Evolutionary conservation across 2,329 filamentous ascomycete genomes (phyloP), one percentile per base, ranked within the genome.

Genomic region (Calcarisporium arbuscula): DNA sequence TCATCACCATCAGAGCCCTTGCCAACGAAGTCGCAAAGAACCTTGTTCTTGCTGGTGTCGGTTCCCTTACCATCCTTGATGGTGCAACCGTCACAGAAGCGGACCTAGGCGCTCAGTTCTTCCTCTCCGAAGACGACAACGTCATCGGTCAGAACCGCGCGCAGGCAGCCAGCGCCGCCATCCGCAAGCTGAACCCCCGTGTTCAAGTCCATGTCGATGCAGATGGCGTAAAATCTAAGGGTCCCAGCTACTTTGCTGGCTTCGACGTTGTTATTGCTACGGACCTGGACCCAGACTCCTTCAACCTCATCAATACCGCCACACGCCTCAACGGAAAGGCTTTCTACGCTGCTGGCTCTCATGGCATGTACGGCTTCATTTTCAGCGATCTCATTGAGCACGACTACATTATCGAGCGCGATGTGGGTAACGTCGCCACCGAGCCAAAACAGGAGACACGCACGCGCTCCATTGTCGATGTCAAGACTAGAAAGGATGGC

Each of bases 1-100:
- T 98, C 43, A 82, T 98, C 47, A 88, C 81, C 19, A 79, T 95
- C 58, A 85, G 84, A 53, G 88, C 85, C 1, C 75, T 98, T 12
- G 88, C 85, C 38, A 94, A 90, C 56, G 92, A 98, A 63, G 83
- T 96, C 35, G 89, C 92, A 43, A 98, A 98, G 68, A 98, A 96
- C 56, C 80, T 98, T 16, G 90, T 95, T 14, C 77, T 98, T 4
- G 89, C 92, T 16, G 92, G 92, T 40, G 84, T 98, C 50, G 84
- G 85, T 38, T 90, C 87, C 20, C 71, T 98, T 41, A 96, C 90
- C 12, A 79, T 98, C 36, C 70, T 92, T 39, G 92, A 98, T 61
- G 74, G 85, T 50, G 78, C 82, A 35, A 43, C 64, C 8, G 83
- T 95, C 36, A 82, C 76, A 1, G 81, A 89, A 50, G 76, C 82